Evolutionary conservation across 2,329 filamentous ascomycete genomes (phyloP).

Genomic region (Curvularia eragrostidis): DNA sequence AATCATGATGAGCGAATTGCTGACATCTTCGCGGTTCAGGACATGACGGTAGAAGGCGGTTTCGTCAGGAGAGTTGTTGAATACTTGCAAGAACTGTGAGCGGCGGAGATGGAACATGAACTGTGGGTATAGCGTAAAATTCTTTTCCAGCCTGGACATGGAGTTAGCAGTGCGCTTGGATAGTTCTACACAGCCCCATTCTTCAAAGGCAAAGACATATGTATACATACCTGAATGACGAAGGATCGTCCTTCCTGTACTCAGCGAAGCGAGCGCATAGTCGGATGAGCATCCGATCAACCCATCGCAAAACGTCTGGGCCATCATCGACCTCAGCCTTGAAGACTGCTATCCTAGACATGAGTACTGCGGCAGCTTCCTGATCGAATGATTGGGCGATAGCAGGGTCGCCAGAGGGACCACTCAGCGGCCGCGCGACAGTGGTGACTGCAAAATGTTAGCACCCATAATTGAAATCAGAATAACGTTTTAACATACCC

Average conservation of each 20-base stretch:
- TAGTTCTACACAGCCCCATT: not conserved
- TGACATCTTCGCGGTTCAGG: constrained; percentile 94
- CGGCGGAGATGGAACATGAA: constrained; percentile 99
- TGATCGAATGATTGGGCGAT: constrained; percentile 98
- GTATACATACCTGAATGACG: constrained; percentile 76
- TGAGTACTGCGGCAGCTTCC: constrained; percentile 94
- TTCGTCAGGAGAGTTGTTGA: constrained; percentile 99
- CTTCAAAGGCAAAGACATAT: not conserved
- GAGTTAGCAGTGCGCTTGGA: constrained; percentile 1
- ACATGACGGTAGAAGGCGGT: constrained; percentile 99
- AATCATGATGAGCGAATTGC: constrained; percentile 98
- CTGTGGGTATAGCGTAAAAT: constrained; percentile 97
- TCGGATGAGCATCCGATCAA: constrained; percentile 96
- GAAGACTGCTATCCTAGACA: constrained; percentile 99
- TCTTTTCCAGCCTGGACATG: constrained; percentile 77
- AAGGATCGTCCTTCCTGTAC: constrained; percentile 97
- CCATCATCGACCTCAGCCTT: constrained; percentile 98
- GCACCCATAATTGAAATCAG: not conserved
- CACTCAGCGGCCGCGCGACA: constrained; percentile 86
- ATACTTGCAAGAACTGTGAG: constrained; percentile 97
- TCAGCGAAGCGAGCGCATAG: constrained; percentile 96
- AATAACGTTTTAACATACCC: constrained; percentile 25
- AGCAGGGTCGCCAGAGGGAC: constrained; percentile 90
- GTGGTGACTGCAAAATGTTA: constrained; percentile 72
- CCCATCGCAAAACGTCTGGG: constrained; percentile 97